Percentiles rank a stretch among this genome's conserved stretches.
Conservation (phyloP, 169 alveolate genomes). For the Amoebophrya sp. region DNA sequence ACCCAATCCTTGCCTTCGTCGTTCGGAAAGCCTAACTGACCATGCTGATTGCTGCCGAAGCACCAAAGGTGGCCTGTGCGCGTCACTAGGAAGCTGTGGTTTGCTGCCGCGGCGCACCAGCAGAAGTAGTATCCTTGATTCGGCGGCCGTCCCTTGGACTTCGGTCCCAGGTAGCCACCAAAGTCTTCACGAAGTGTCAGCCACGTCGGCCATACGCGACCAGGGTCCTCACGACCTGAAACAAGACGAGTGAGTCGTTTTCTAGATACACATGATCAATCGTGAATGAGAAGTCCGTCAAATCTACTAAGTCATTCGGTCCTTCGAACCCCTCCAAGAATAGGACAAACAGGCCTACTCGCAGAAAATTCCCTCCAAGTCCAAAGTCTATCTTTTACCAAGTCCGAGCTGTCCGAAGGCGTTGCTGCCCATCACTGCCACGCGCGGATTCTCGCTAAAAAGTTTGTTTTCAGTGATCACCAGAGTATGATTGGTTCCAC, state of each 20-base stretch:
- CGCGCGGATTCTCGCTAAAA: background rate
- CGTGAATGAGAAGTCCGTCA: too few relatives aligned
- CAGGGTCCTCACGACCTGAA: background rate
- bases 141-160: background rate
- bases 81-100: background rate
- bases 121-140: background rate
- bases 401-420: background rate
- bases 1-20: background rate
- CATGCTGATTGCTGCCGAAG: background rate
- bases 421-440: background rate
- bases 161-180: background rate
- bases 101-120: background rate
- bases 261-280: too few relatives aligned
- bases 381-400: too few relatives aligned
- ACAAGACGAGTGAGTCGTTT: too few relatives aligned
- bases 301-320: too few relatives aligned
- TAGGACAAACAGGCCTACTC: too few relatives aligned
- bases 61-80: background rate
- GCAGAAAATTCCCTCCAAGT: too few relatives aligned
- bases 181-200: background rate
- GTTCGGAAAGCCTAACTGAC: background rate
- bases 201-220: background rate
- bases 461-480: background rate
- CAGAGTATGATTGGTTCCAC: background rate
- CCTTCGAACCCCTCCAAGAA: too few relatives aligned